phyloP scores from a whole-genome alignment of 345 rosid species.

The Eutrema yunnanense region DNA sequence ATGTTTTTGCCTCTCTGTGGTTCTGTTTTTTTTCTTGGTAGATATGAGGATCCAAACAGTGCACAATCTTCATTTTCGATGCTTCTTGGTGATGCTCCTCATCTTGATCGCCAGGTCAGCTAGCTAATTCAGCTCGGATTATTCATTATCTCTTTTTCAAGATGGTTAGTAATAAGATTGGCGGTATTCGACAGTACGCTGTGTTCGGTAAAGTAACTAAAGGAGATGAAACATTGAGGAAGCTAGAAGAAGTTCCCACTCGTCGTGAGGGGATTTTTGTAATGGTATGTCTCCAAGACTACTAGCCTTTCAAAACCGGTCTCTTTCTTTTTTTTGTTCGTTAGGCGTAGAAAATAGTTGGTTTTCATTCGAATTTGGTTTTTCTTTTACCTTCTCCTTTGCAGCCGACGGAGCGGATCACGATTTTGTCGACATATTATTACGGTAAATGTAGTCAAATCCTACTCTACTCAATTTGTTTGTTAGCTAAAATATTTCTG shows the following conservation, averaged over 20 bases:
- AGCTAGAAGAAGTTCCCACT: conserved; percentile 88
- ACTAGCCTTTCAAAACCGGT: neutral
- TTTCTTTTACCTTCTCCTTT: neutral
- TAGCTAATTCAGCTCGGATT: neutral
- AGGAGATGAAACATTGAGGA: conserved; percentile 85
- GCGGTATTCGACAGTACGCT: conserved; percentile 57
- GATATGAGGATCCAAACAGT: conserved; percentile 84
- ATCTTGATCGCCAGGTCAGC: conserved; percentile 82
- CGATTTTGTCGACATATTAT: conserved; percentile 78
- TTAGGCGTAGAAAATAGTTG: neutral
- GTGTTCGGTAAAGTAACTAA: conserved; percentile 92
- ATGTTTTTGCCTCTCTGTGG: neutral
- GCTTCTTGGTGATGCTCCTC: conserved; percentile 93
- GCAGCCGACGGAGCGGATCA: conserved; percentile 67
- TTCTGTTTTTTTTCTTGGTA: conserved; percentile 18
- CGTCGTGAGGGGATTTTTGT: conserved; percentile 89
- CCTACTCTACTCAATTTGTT: conserved; percentile 4
- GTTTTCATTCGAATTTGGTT: neutral
- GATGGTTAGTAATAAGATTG: conserved; percentile 1
- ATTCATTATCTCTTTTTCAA: neutral
- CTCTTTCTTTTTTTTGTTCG: neutral
- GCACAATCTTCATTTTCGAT: conserved; percentile 92
- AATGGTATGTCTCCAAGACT: conserved; percentile 47
- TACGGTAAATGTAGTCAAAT: conserved; percentile 26
- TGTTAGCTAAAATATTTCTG: conserved; percentile 13